Base-by-base conservation (phyloP, 2,329 filamentous ascomycete genomes). In the Aspergillus pseudoglaucus region DNA sequence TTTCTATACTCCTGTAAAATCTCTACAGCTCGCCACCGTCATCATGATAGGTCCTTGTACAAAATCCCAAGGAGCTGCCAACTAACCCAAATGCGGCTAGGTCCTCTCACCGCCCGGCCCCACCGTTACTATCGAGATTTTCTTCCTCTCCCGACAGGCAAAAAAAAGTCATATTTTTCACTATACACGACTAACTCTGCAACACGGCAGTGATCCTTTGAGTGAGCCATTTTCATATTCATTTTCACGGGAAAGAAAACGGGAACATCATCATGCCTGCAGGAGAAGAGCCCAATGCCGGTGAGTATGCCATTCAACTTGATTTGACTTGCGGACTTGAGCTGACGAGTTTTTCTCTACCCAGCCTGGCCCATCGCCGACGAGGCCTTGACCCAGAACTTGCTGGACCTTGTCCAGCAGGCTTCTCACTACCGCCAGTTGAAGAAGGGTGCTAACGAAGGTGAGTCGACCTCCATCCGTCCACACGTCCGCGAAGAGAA, bases 401-500 rank as follows among this genome's bases (percentile, higher is more conserved):
- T 96, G 55, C 81, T 95, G 54, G 87, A 94, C 60, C 79, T 90
- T 47, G 78, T 90, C 53, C 87, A 91, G 75, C 84, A 87, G 63
- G 83, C 75, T 47, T 75, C 73, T 40, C 75, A 73, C 61, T 71
- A 68, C 56, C 73, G 84, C 45, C 88, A 93, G 78, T 73, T 90
- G 57, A 93, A 93, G 79, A 94, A 93, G 78, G 88, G 88, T 53
- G 88, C 87, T 67, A 91, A 90, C 79, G 86, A 88, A 69, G 76
- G 73, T 75, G 67, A 42, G 40, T 23, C 14, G 20, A 14, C 17
- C 6, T 27, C 5, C 3, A 30, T 4, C 25, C 25, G 25, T 30
- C 9, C 25, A 10, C 10, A 30, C 8, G 4, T 30, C 25, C 4
- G 25, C 25, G 25, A 30, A 30, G 25, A 5, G 25, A 30, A 30